Evolutionary conservation across 441 rosid genomes (phyloP), one percentile per base, ranked within the genome.

Genomic region (Gossypium davidsonii): DNA sequence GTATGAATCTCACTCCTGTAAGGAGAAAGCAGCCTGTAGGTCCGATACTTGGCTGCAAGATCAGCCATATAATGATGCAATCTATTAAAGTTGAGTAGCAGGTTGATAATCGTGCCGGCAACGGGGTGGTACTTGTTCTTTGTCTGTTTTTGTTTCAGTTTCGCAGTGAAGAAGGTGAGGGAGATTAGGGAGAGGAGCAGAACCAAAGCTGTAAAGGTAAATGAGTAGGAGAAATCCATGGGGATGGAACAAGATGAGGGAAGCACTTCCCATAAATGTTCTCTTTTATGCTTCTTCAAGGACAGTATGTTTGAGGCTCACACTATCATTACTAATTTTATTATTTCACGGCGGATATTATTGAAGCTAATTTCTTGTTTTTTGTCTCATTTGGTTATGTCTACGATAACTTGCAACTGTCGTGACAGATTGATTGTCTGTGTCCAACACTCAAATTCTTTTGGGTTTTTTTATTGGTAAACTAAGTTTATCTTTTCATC

Each of bases 51-150:
- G 11, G 18, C 55, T 8, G 90, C 88, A 60, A 82, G 76, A 61
- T 79, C 69, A 55, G 91, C 83, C 91, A 87, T 87, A 76, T 85
- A 85, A 83, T 89, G 83, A 57, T 89, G 91, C 67, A 89, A 53
- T 34, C 87, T 80, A 23, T 77, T 72, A 90, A 89, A 89, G 83
- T 89, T 78, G 72, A 85, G 79, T 17, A 89, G 87, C 72, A 85
- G 91, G 76, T 83, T 77, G 9, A 89, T 31, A 6, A 80, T 57
- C 1, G 93, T 89, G 55, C 89, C 93, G 2, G 79, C 91, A 11
- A 89, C 60, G 0, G 93, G 89, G 68, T 84, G 90, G 72, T 80
- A 85, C 73, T 78, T 81, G 57, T 11, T 59, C 44, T 56, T 71
- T 14, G 12, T 73, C 46, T 51, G 15, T 3, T 72, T 42, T 56